Conservation (phyloP, 2,329 filamentous ascomycete species). For the Basipetospora chlamydospora region DNA sequence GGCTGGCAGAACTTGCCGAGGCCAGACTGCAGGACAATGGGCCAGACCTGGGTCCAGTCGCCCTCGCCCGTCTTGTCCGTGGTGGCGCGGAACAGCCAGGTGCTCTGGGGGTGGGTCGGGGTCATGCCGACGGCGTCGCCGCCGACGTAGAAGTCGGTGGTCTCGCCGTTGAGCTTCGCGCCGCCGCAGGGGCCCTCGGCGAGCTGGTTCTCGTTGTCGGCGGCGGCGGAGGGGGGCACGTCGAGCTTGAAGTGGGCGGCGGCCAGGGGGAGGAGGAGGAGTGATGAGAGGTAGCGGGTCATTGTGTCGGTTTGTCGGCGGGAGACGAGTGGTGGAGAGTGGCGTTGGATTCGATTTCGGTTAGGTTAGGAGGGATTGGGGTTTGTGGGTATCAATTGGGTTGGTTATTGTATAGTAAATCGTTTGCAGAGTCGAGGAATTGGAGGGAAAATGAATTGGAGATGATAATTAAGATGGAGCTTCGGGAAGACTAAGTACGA, state of each 20-base stretch:
- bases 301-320: slow-evolving; percentile 20
- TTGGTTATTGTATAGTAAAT: too few relatives aligned
- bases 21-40: slow-evolving; percentile 38
- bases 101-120: slow-evolving; percentile 35
- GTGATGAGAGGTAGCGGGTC: slow-evolving; percentile 11
- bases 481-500: neutral
- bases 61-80: slow-evolving; percentile 28
- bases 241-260: slow-evolving; percentile 40
- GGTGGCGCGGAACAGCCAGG: slow-evolving; percentile 44
- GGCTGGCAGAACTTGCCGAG: slow-evolving; percentile 39
- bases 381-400: neutral
- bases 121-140: slow-evolving; percentile 36
- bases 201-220: slow-evolving; percentile 31
- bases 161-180: slow-evolving; percentile 28
- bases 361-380: slow-evolving; percentile 1
- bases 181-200: slow-evolving; percentile 38
- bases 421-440: neutral
- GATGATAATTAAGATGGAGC: neutral
- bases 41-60: slow-evolving; percentile 41
- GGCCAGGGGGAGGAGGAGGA: slow-evolving; percentile 22
- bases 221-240: slow-evolving; percentile 31
- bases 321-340: too few relatives aligned
- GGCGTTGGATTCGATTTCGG: too few relatives aligned
- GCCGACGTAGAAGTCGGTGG: slow-evolving; percentile 42
- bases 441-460: neutral